These are phyloP conservation scores for Nitzschia sp. DNA, from an alignment of 108 stramenopile genomes.

Conservation along the genomic window DNA sequence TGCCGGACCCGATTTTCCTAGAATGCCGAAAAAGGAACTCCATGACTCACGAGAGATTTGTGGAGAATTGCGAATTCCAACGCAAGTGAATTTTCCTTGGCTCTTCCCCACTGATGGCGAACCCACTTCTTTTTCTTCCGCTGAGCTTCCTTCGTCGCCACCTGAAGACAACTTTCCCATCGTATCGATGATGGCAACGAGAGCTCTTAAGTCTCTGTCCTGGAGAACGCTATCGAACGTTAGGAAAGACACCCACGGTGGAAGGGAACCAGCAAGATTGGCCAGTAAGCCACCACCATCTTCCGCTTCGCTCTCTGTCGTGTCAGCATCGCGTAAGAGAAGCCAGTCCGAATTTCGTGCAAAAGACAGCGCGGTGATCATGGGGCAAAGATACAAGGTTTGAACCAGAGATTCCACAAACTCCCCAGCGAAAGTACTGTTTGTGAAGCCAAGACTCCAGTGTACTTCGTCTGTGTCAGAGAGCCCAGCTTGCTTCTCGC, in stretches of 20 bases:
- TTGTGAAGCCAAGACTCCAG: constrained; percentile 73
- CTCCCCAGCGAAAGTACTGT: constrained; percentile 70
- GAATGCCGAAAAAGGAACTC: constrained; percentile 44
- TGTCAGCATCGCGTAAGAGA: constrained; percentile 13
- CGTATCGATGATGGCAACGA: constrained; percentile 54
- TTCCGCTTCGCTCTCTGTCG: constrained; percentile 33
- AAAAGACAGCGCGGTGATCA: constrained; percentile 63
- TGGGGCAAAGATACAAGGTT: constrained; percentile 63
- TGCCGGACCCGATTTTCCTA: constrained; percentile 37
- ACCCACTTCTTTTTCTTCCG: background rate
- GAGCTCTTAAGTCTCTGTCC: constrained; percentile 40
- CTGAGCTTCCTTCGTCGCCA: constrained; percentile 22
- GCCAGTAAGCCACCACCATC: constrained; percentile 60
- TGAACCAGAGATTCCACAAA: constrained; percentile 72
- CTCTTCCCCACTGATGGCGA: constrained; percentile 21
- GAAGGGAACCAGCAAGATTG: constrained; percentile 60
- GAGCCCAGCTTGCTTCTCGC: constrained; percentile 46
- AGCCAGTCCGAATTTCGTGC: constrained; percentile 30
- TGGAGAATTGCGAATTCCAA: constrained; percentile 54
- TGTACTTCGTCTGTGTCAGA: constrained; percentile 40
- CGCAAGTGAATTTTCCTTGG: constrained; percentile 51
- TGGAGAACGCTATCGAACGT: constrained; percentile 61
- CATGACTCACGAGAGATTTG: constrained; percentile 39
- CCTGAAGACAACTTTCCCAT: constrained; percentile 54
- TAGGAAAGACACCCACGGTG: constrained; percentile 59